phyloP scores from a whole-genome alignment of 305 asterid genomes.

The Fraxinus albicans region DNA sequence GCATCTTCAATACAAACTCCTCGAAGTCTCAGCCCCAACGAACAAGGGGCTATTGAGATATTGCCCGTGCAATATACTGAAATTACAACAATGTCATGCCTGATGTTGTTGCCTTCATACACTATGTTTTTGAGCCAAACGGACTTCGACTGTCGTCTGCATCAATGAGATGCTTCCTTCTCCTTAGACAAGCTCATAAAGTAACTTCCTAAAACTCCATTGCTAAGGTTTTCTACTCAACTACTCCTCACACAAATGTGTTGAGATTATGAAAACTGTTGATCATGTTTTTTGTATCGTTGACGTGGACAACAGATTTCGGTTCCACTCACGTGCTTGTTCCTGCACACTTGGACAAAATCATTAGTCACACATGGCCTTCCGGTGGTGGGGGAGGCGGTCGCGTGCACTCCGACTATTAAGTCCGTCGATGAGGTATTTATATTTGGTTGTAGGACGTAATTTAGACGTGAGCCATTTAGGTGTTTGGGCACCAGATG shows the following conservation, averaged over 20 bases:
- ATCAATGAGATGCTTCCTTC: neutral
- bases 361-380: neutral
- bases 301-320: neutral
- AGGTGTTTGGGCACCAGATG: too few species aligned
- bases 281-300: neutral
- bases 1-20: neutral
- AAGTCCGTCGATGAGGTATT: too few species aligned
- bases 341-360: neutral
- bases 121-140: neutral
- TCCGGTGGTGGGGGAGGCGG: neutral
- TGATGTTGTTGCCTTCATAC: neutral
- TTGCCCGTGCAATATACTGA: neutral
- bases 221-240: neutral
- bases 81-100: neutral
- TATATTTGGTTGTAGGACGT: too few species aligned
- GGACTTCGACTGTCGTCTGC: neutral
- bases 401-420: too few species aligned
- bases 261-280: too few species aligned
- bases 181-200: neutral
- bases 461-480: too few species aligned
- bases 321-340: neutral
- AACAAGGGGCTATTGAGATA: neutral
- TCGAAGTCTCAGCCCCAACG: neutral
- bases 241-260: neutral
- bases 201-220: neutral